These are phyloP conservation scores for Rhodotorula sp. DNA, from an alignment of 1,284 basidiomycete genomes.

Conservation along the genomic window DNA sequence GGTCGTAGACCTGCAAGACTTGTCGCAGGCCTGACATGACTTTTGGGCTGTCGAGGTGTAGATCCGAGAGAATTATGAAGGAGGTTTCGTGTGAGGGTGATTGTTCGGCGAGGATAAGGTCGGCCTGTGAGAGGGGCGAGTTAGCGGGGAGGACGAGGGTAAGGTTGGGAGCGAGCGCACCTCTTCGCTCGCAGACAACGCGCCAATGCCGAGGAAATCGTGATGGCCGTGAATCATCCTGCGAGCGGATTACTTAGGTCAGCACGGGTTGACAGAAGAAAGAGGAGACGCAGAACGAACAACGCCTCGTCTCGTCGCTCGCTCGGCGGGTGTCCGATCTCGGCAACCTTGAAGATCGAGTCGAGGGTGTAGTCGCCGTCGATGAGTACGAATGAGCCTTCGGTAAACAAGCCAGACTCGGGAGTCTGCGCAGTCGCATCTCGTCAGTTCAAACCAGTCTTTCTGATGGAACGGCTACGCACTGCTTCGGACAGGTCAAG, in stretches of 20 bases:
- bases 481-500: constrained; percentile 87
- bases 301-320: constrained; percentile 77
- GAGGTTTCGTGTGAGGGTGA: constrained; percentile 52
- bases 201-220: constrained; percentile 90
- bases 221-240: constrained; percentile 77
- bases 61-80: constrained; percentile 92
- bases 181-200: constrained; percentile 88
- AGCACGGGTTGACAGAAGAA: background rate
- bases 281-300: constrained; percentile 51
- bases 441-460: background rate
- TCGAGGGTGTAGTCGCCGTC: constrained; percentile 97
- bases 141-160: background rate
- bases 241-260: background rate
- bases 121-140: constrained; percentile 13
- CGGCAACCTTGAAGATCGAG: constrained; percentile 79
- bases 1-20: constrained; percentile 88
- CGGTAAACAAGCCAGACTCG: constrained; percentile 93
- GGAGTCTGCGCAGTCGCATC: constrained; percentile 66
- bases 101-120: constrained; percentile 43
- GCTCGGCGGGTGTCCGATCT: constrained; percentile 95
- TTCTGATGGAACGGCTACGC: constrained; percentile 42
- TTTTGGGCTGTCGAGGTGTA: constrained; percentile 86
- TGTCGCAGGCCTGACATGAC: constrained; percentile 74
- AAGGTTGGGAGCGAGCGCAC: constrained; percentile 53
- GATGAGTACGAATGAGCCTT: constrained; percentile 89